Evolutionary conservation across 192 early-diverging fungal genomes (phyloP), one percentile per base, ranked within the genome.

Genomic region (Anaeromyces robustus): DNA sequence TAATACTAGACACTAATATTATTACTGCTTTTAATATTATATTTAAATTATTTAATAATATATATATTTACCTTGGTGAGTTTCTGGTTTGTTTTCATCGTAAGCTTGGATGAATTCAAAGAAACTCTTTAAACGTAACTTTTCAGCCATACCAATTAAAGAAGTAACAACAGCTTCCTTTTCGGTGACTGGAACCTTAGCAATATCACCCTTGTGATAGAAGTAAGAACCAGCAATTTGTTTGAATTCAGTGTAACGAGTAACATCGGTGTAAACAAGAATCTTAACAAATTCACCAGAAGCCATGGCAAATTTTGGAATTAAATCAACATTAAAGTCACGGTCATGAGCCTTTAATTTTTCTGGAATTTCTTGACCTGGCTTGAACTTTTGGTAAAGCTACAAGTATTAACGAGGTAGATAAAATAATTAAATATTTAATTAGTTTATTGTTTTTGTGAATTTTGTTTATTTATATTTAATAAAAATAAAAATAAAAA

Each of bases 241-340:
- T 85, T 95, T 95, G 90, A 99, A 98, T 86, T 97, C 96, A 32
- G 98, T 89, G 89, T 99, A 98, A 79, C 95, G 94, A 30, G 97
- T 97, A 28, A 99, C 97, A 82, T 98, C 95, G 43, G 96, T 98
- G 88, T 99, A 96, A 83, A 94, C 93, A 77, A 99, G 91, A 79
- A 99, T 96, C 83, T 93, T 94, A 82, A 98, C 94, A 82, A 99
- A 94, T 85, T 97, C 97, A 78, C 97, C 98, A 79, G 94, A 96
- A 30, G 95, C 96, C 97, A 99, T 98, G 87, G 97, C 95, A 87
- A 99, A 99, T 90, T 99, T 99, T 81, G 98, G 98, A 78, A 99
- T 97, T 84, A 98, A 88, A 86, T 99, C 98, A 79, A 99, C 92
- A 87, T 95, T 96, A 88, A 93, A 99, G 88, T 98, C 96, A 80